These are phyloP conservation scores for Royoungia palumana DNA, from an alignment of 768 basidiomycete genomes.

Conservation along the genomic window DNA sequence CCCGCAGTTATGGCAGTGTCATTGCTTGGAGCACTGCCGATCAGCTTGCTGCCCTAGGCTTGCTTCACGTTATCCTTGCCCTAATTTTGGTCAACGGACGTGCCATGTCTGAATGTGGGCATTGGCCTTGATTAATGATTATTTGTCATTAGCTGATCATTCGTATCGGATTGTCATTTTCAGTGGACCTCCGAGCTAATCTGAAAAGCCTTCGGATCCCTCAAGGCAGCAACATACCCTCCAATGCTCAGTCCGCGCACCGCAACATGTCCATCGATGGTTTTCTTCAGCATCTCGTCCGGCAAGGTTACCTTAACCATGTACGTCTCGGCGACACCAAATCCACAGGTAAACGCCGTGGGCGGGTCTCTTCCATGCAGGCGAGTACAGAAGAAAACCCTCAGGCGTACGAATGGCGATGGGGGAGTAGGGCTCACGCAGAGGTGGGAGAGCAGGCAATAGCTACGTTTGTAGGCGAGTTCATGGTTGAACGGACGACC, in stretches of 20 bases:
- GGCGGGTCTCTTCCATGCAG: slow-evolving; percentile 45
- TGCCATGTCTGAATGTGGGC: slow-evolving; percentile 66
- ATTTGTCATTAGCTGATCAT: not conserved
- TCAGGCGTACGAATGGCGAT: slow-evolving; percentile 68
- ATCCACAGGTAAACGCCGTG: slow-evolving; percentile 50
- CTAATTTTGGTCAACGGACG: slow-evolving; percentile 82
- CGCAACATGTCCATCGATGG: slow-evolving; percentile 56
- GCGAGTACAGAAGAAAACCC: slow-evolving; percentile 28
- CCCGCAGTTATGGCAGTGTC: slow-evolving; percentile 60
- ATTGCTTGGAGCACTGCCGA: slow-evolving; percentile 69
- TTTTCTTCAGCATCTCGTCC: slow-evolving; percentile 60
- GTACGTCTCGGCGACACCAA: slow-evolving; percentile 49
- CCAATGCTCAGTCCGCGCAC: slow-evolving; percentile 48
- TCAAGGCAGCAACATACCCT: slow-evolving; percentile 44
- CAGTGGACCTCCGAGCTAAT: slow-evolving; percentile 72
- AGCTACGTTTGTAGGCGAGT: slow-evolving; percentile 73
- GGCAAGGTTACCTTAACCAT: slow-evolving; percentile 79
- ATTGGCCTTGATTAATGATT: not conserved
- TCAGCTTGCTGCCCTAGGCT: slow-evolving; percentile 65
- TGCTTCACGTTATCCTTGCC: slow-evolving; percentile 78
- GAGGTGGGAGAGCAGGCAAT: slow-evolving; percentile 82
- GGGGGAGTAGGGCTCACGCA: slow-evolving; percentile 75
- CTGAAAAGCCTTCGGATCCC: slow-evolving; percentile 69
- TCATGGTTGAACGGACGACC: slow-evolving; percentile 49
- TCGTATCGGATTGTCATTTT: not conserved